A percentile compares a stretch with the other conserved stretches of the same genome.
These are phyloP conservation scores for Microdochium paspali DNA, from an alignment of 2,329 filamentous ascomycete species.

Conservation along the genomic window DNA sequence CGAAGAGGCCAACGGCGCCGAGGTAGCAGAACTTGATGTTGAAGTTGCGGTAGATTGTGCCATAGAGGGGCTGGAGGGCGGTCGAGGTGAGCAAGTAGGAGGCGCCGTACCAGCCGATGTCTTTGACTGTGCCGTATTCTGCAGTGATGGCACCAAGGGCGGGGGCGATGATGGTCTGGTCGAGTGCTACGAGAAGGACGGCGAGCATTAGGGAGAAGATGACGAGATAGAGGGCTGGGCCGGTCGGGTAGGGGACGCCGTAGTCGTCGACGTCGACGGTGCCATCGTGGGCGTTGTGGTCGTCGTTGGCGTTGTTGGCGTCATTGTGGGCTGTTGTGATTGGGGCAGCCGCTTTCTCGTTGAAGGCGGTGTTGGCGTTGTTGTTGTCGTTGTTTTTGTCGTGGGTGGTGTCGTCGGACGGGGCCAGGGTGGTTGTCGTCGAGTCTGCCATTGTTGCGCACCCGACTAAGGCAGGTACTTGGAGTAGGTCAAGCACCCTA, in stretches of 20 bases:
- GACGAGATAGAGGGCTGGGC: background rate
- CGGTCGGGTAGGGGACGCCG: background rate
- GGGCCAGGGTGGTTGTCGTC: too few relatives aligned
- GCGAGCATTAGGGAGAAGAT: background rate
- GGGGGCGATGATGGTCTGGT: conserved; percentile 1
- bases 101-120: conserved; percentile 1
- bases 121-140: background rate
- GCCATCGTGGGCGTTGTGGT: background rate
- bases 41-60: background rate
- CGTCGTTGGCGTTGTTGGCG: background rate
- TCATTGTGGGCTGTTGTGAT: background rate
- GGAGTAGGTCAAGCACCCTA: too few relatives aligned
- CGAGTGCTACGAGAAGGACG: conserved; percentile 1
- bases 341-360: too few relatives aligned
- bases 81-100: background rate
- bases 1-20: background rate
- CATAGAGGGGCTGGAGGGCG: background rate
- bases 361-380: too few relatives aligned
- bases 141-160: conserved; percentile 1
- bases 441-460: too few relatives aligned
- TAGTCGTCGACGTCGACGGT: background rate
- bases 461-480: too few relatives aligned
- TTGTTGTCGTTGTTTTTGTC: too few relatives aligned
- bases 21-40: background rate
- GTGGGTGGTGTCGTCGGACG: too few relatives aligned